Base-by-base conservation (phyloP, 495 filamentous ascomycete species). In the Daldinia bambusicola region DNA sequence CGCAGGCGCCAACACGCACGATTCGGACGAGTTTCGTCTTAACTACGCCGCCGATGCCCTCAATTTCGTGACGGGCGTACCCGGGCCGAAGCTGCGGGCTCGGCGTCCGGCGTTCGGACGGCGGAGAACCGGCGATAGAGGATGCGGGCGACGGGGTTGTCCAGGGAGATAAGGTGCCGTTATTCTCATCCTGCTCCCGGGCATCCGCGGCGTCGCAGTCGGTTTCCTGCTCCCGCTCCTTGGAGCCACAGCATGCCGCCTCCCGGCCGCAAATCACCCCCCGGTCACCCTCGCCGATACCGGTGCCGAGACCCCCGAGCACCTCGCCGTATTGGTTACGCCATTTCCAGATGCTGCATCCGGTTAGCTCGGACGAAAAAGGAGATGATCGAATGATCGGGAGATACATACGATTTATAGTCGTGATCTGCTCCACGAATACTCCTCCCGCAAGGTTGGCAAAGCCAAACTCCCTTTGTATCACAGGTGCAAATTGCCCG, bases 281-380 rank as follows among this genome's bases (percentile, higher is more conserved):
- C 67, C 94, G 90, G 74, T 92, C 88, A 61, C 93, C 94, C 74
- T 96, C 93, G 45, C 93, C 92, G 53, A 95, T 94, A 14, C 94
- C 94, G 1, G 91, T 93, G 3, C 93, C 93, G 0, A 96, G 80
- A 0, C 92, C 92, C 38, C 93, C 92, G 0, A 93, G 90, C 34
- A 88, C 89, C 18, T 89, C 89, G 52, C 89, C 89, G 80, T 96
- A 97, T n/a, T 91, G 87, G 22, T 88, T 93, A 18, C 94, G 90
- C 93, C 94, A 97, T 20, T 83, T 88, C 94, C 94, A 97, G 38
- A 93, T 90, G 38, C 91, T 89, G 41, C 37, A 45, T 55, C 45
- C 3, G 30, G 34, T 65, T 67, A 70, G 51, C 51, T 52, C 10
- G 31, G 40, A 22, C 45, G 26, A 50, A 18, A 50, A 12, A 30